Conservation (phyloP, 208 protist genomes). For the Endotrypanum monterogeii region DNA sequence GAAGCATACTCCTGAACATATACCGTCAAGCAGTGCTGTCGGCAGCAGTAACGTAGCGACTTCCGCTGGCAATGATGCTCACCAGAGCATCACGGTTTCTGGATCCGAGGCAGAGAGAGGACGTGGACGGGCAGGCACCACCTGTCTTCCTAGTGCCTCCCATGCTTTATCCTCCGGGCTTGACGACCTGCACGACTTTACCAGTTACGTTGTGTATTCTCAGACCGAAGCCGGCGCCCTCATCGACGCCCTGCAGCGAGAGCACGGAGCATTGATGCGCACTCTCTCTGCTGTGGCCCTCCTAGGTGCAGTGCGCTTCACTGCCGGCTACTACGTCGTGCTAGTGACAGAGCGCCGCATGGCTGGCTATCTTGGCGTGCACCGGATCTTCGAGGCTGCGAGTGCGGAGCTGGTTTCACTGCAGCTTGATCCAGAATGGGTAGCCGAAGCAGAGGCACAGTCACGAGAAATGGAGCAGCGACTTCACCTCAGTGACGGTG, state of each 20-base stretch:
- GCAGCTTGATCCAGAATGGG: conserved; percentile 24
- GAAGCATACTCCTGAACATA: conserved; percentile 30
- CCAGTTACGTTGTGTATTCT: conserved; percentile 31
- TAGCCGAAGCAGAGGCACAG: conserved; percentile 9
- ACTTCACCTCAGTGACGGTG: background rate
- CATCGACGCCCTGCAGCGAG: conserved; percentile 28
- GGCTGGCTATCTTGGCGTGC: conserved; percentile 86
- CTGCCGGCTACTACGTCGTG: conserved; percentile 94
- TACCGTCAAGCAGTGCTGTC: background rate
- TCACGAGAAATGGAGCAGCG: background rate
- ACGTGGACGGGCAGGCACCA: background rate
- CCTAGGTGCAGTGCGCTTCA: conserved; percentile 92
- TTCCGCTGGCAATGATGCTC: background rate
- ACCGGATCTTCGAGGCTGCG: conserved; percentile 91
- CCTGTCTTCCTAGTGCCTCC: background rate
- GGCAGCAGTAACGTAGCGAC: conserved; percentile 12
- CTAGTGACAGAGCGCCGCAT: conserved; percentile 71
- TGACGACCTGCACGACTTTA: conserved; percentile 29
- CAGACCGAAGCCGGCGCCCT: conserved; percentile 39
- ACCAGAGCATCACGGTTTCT: background rate
- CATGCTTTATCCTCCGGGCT: background rate
- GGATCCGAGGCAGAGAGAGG: conserved; percentile 8
- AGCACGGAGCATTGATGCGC: conserved; percentile 28
- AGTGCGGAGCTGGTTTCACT: conserved; percentile 69
- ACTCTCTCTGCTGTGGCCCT: conserved; percentile 40